phyloP scores from a whole-genome alignment of 106 monocot genomes.

The Allium fistulosum region DNA sequence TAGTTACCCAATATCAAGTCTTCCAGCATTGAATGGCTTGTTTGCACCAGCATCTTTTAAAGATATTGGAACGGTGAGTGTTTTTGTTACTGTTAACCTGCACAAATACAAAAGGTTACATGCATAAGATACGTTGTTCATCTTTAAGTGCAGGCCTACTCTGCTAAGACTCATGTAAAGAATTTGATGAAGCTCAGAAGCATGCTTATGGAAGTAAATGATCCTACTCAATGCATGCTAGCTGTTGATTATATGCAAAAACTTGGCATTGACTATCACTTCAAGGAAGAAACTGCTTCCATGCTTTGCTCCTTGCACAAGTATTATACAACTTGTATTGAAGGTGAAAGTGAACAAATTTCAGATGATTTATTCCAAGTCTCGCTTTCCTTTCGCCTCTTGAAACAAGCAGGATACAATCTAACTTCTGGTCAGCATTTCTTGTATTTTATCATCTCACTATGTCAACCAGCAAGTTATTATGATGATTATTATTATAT shows the following conservation, averaged over 20 bases:
- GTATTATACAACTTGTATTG: neutral
- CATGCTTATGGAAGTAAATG: conserved; percentile 1
- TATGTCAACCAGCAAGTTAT: no score
- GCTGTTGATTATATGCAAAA: conserved; percentile 20
- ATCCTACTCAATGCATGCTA: conserved; percentile 1
- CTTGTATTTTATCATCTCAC: no score
- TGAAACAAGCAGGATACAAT: conserved; percentile 9
- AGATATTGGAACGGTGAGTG: neutral
- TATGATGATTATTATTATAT: no score
- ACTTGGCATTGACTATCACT: conserved; percentile 27
- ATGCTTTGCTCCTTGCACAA: neutral
- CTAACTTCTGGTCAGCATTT: neutral
- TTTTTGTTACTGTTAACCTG: neutral
- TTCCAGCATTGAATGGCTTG: no score
- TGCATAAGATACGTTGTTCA: neutral
- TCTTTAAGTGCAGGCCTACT: neutral
- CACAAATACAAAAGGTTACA: neutral
- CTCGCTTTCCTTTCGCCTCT: conserved; percentile 8
- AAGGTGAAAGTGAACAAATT: neutral
- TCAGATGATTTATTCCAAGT: neutral
- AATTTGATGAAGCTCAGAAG: conserved; percentile 1
- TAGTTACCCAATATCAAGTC: neutral
- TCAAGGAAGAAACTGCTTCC: conserved; percentile 13
- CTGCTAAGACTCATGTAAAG: neutral
- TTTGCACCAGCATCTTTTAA: no score